phyloP scores from a whole-genome alignment of 2,329 filamentous ascomycete species.

The Tolypocladium ophioglossoides region DNA sequence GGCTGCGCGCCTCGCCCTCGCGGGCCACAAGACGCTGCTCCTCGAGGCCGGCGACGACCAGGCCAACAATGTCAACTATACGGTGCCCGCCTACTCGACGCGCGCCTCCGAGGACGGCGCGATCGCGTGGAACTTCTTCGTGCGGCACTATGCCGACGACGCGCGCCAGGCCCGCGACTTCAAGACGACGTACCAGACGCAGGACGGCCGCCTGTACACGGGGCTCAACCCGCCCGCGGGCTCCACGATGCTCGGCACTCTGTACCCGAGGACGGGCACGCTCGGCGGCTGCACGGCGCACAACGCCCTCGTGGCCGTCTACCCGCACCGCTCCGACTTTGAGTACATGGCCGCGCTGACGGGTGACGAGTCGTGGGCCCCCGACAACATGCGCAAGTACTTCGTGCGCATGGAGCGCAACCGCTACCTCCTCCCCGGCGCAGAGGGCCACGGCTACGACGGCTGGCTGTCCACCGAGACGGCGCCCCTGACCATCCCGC shows the following conservation, averaged over 20 bases:
- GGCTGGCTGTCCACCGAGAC: conserved; percentile 45
- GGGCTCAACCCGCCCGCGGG: conserved; percentile 23
- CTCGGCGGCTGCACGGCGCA: conserved; percentile 45
- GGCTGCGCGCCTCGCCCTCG: conserved; percentile 46
- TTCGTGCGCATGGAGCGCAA: conserved; percentile 46
- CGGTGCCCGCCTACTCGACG: conserved; percentile 34
- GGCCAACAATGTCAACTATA: conserved; percentile 34
- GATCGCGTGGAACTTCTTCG: conserved; percentile 53
- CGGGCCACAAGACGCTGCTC: conserved; percentile 48
- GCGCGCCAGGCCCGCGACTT: conserved; percentile 41
- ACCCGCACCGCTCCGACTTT: conserved; percentile 50
- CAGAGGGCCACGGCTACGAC: conserved; percentile 41
- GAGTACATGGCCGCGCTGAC: conserved; percentile 46
- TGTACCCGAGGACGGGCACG: conserved; percentile 35
- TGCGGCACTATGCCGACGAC: conserved; percentile 48
- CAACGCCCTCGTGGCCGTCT: conserved; percentile 48
- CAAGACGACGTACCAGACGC: conserved; percentile 47
- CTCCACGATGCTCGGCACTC: conserved; percentile 29
- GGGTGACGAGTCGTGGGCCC: conserved; percentile 47
- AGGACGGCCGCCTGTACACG: conserved; percentile 38
- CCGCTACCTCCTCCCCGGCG: conserved; percentile 26
- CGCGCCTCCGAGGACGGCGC: conserved; percentile 41
- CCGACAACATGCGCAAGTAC: conserved; percentile 50
- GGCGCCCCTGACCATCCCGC: conserved; percentile 38
- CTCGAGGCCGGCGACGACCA: conserved; percentile 54